Evolutionary conservation across 2,329 filamentous ascomycete genomes (phyloP).

Genomic region (Davidsoniella australis): DNA sequence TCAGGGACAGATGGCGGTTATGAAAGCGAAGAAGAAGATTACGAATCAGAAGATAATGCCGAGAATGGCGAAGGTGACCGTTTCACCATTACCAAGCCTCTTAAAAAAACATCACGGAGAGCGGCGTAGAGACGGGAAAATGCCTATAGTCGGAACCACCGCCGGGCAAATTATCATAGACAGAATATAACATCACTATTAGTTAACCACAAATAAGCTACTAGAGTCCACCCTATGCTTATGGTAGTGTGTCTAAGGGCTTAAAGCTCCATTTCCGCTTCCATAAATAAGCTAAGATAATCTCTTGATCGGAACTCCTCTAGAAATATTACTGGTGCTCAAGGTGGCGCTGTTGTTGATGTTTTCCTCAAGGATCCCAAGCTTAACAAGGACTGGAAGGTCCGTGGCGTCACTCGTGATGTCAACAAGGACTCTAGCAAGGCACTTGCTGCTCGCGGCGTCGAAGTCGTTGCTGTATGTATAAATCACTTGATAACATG

Average conservation of each 20-base stretch:
- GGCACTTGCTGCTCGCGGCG: conserved; percentile 23
- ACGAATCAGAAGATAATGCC: not conserved
- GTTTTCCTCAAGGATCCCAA: conserved; percentile 28
- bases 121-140: no score
- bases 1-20: not conserved
- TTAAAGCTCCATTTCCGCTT: no score
- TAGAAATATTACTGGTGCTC: conserved; percentile 28
- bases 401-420: conserved; percentile 32
- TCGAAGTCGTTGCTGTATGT: conserved; percentile 25
- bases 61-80: not conserved
- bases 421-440: conserved; percentile 23
- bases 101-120: no score
- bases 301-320: no score
- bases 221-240: no score
- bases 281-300: no score
- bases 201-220: no score
- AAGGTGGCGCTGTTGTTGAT: conserved; percentile 30
- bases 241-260: no score
- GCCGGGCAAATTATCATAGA: no score
- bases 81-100: no score
- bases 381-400: conserved; percentile 26
- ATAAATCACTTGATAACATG: not conserved
- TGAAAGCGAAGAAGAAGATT: not conserved
- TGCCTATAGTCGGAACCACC: no score
- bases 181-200: no score